Evolutionary conservation across 2,329 filamentous ascomycete species (phyloP).

Genomic region (Colletotrichum gigasporum): DNA sequence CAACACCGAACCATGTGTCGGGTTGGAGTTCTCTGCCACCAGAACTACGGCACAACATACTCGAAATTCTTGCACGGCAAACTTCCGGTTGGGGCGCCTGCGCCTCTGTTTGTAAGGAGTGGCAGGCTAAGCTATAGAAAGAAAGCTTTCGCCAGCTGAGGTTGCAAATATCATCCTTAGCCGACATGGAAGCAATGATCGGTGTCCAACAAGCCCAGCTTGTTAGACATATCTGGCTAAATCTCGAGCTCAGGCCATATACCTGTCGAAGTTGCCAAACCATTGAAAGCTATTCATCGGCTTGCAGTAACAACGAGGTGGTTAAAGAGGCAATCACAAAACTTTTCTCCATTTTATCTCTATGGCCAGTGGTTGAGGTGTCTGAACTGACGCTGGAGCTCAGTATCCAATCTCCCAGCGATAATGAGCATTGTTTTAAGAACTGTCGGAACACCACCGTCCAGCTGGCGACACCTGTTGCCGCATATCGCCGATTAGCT

Average conservation of each 20-base stretch:
- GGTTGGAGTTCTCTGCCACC: not conserved
- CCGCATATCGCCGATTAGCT: too few species aligned
- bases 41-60: not conserved
- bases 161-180: slow-evolving; percentile 37
- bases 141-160: slow-evolving; percentile 40
- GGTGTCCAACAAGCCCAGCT: slow-evolving; percentile 31
- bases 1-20: not conserved
- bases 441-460: too few species aligned
- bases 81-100: slow-evolving; percentile 41
- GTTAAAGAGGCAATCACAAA: slow-evolving; percentile 36
- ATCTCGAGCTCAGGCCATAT: slow-evolving; percentile 42
- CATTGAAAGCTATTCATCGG: not conserved
- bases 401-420: slow-evolving; percentile 44
- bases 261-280: slow-evolving; percentile 33
- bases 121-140: slow-evolving; percentile 42
- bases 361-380: slow-evolving; percentile 34
- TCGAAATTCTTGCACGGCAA: not conserved
- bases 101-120: slow-evolving; percentile 47
- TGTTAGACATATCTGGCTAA: slow-evolving; percentile 41
- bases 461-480: too few species aligned
- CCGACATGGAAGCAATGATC: slow-evolving; percentile 35
- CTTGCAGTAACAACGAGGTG: slow-evolving; percentile 9
- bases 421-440: slow-evolving; percentile 46
- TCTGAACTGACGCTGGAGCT: slow-evolving; percentile 43
- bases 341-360: slow-evolving; percentile 42